Evolutionary conservation across 345 rosid species (phyloP).

Genomic region (Citrus medica): DNA sequence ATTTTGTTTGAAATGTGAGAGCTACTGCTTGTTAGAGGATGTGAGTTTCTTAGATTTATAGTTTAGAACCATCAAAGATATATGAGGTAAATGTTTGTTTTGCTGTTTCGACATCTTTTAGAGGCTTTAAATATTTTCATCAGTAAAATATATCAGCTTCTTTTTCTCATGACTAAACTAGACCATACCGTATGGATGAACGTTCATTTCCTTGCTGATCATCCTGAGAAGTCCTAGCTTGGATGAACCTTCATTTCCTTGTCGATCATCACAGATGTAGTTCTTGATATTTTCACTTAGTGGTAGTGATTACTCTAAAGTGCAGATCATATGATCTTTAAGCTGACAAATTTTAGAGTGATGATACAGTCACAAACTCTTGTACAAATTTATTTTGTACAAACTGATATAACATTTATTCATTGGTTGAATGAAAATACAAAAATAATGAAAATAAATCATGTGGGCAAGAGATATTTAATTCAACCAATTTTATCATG

Average conservation of each 20-base stretch:
- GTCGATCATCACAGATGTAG: not conserved
- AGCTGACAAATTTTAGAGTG: not conserved
- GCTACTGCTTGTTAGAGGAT: not conserved
- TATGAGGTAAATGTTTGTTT: not conserved
- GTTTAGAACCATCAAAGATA: not conserved
- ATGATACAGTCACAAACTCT: too few species aligned
- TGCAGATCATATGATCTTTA: not conserved
- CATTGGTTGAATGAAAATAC: too few species aligned
- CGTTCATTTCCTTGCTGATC: not conserved
- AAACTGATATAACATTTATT: too few species aligned
- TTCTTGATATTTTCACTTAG: not conserved
- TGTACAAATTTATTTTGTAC: too few species aligned
- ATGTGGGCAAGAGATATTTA: too few species aligned
- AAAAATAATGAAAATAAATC: too few species aligned
- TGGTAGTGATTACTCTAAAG: not conserved
- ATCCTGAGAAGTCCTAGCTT: not conserved
- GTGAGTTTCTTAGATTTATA: not conserved
- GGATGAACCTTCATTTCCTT: not conserved
- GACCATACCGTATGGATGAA: not conserved
- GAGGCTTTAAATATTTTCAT: not conserved
- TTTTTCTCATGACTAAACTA: slow-evolving; percentile 4
- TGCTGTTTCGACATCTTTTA: not conserved
- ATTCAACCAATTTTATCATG: too few species aligned
- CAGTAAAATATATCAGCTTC: not conserved
- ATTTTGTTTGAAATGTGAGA: not conserved